Conservation (phyloP, 768 basidiomycete genomes). For the Agrocybe pediades region DNA sequence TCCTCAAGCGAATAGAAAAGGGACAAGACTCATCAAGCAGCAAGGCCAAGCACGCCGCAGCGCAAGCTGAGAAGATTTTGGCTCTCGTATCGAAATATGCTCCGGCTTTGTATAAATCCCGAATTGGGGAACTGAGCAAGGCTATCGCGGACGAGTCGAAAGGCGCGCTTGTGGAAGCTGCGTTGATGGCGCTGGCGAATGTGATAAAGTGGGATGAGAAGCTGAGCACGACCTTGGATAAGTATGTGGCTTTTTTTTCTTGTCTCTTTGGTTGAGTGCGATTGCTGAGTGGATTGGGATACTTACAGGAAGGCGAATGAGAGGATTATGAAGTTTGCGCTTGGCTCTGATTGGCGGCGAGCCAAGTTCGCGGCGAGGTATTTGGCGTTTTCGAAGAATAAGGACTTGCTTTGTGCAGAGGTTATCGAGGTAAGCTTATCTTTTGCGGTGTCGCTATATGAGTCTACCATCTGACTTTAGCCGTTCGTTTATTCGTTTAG, state of each 20-base stretch:
- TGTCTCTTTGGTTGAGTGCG: neutral
- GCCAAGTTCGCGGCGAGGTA: constrained; percentile 88
- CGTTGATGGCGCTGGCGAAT: constrained; percentile 77
- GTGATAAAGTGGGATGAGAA: constrained; percentile 61
- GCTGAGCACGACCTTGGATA: constrained; percentile 55
- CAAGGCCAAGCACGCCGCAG: constrained; percentile 35
- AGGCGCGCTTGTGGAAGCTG: constrained; percentile 56
- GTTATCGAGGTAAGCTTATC: constrained; percentile 62
- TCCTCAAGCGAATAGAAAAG: constrained; percentile 70
- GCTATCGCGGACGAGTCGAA: constrained; percentile 69
- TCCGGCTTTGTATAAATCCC: constrained; percentile 71
- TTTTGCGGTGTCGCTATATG: neutral
- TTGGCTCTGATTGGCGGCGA: constrained; percentile 60
- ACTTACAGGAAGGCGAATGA: constrained; percentile 64
- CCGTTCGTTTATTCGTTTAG: constrained; percentile 35
- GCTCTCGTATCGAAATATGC: constrained; percentile 72
- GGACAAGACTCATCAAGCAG: constrained; percentile 39
- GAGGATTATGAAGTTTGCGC: constrained; percentile 56
- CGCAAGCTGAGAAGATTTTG: constrained; percentile 54
- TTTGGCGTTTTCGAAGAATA: constrained; percentile 58
- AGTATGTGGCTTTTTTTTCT: constrained; percentile 43
- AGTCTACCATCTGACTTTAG: neutral
- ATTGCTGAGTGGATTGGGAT: constrained; percentile 1
- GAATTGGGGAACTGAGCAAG: constrained; percentile 76
- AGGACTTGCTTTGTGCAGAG: constrained; percentile 48